Base-by-base conservation (phyloP, 2,329 filamentous ascomycete species). In the Lanzia echinophila region DNA sequence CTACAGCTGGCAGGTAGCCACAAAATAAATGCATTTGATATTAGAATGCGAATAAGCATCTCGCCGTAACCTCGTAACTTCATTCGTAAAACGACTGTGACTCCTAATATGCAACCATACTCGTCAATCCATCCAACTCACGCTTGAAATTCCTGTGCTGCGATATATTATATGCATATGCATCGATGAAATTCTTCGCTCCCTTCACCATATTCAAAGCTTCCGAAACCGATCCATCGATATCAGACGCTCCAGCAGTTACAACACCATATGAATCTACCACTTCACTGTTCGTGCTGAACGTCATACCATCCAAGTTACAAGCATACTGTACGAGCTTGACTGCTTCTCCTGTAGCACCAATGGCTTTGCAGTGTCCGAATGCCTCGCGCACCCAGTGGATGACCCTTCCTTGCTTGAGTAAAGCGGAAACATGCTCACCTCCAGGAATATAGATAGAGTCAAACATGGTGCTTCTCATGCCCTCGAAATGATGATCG, bases 371-470 rank as follows among this genome's bases (percentile, higher is more conserved):
- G 48, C 90, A 75, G 59, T 94, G 88, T 0, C 87, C 88, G 61
- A 92, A 94, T 0, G 88, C 85, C 68, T 94, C 89, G 2, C 86
- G 79, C 3, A 92, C 72, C 81, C 86, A 94, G 72, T 92, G 85
- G 1, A 87, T 65, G 0, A 86, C 86, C 17, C 87, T 83, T 0
- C 88, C 88, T 57, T 79, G 88, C 72, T 83, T 81, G 53, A 77
- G 71, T 0, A 94, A 77, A 0, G 81, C 82, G 50, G 78, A 72
- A 43, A 87, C 71, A 1, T 82, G 81, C 0, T 77, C 73, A 1
- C 89, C 88, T 1, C 87, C 87, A 1, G 88, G 88, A 2, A 95
- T 72, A 64, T 90, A 90, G 28, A 91, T 66, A 0, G 87, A 84
- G 66, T 94, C 89, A 59, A 92, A 92, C 76, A 94, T 82, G 34